These are phyloP conservation scores for Glaciozyma martinii DNA, from an alignment of 768 basidiomycete species.

Conservation along the genomic window DNA sequence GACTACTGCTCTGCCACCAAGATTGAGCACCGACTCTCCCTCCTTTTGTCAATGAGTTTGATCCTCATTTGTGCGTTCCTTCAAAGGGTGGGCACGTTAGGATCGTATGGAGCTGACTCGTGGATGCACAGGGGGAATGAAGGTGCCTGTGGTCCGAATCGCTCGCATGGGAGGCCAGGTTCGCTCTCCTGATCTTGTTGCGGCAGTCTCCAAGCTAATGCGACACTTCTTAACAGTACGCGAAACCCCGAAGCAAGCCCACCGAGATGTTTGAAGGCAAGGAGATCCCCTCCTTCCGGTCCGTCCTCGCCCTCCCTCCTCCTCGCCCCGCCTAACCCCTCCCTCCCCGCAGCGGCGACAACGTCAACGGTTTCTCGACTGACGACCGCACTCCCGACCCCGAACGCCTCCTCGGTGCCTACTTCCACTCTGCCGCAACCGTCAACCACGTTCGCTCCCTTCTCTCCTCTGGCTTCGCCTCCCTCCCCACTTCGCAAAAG, in stretches of 20 bases:
- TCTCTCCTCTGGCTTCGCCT: conserved; percentile 80
- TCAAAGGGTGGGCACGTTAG: neutral
- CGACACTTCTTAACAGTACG: conserved; percentile 21
- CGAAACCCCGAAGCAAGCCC: conserved; percentile 63
- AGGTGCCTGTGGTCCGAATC: conserved; percentile 70
- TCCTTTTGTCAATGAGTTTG: conserved; percentile 89
- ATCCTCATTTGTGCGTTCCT: conserved; percentile 55
- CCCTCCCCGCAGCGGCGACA: conserved; percentile 71
- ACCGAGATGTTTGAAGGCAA: conserved; percentile 63
- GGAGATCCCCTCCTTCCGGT: conserved; percentile 82
- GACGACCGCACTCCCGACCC: conserved; percentile 83
- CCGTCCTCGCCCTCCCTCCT: conserved; percentile 26
- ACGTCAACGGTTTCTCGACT: conserved; percentile 71
- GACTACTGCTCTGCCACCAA: conserved; percentile 45
- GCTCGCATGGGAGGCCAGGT: conserved; percentile 77
- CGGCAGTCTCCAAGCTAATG: neutral
- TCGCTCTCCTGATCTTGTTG: neutral
- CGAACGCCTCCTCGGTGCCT: conserved; percentile 80
- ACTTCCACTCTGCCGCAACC: conserved; percentile 91
- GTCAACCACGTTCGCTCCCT: conserved; percentile 84
- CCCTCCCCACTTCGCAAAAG: conserved; percentile 46
- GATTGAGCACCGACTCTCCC: conserved; percentile 75
- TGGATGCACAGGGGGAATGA: conserved; percentile 51
- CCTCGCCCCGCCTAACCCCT: neutral
- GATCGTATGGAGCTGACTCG: neutral